Conservation (phyloP, 148 eudicot genomes). For the Rhododendron simsii region DNA sequence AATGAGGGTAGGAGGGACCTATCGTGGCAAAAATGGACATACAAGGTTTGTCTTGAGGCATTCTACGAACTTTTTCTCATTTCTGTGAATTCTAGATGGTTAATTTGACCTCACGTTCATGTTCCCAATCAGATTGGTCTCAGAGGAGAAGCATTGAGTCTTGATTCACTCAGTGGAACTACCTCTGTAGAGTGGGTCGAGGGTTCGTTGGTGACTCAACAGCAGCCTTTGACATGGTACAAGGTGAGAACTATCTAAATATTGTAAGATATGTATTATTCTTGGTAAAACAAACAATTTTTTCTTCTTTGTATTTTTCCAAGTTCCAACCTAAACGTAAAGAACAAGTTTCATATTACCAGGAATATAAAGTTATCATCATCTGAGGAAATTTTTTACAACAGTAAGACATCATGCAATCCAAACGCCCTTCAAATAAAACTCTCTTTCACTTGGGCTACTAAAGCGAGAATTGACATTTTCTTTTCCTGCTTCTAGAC, state of each 20-base stretch:
- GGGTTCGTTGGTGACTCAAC: constrained; percentile 31
- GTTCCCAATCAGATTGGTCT: constrained; percentile 65
- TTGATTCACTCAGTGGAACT: constrained; percentile 72
- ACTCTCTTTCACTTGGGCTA: neutral
- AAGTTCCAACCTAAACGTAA: neutral
- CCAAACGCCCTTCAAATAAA: neutral
- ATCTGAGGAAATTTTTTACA: neutral
- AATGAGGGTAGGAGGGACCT: constrained; percentile 48
- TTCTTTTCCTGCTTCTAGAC: constrained; percentile 31
- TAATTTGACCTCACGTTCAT: constrained; percentile 1
- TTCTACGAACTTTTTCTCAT: neutral
- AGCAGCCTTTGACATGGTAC: constrained; percentile 77
- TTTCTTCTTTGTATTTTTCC: neutral
- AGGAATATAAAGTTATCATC: neutral
- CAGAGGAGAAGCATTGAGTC: constrained; percentile 75
- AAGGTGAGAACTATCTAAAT: constrained; percentile 37
- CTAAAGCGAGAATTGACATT: neutral
- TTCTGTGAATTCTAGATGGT: neutral
- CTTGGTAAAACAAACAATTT: neutral
- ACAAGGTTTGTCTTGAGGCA: constrained; percentile 44
- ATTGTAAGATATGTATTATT: neutral
- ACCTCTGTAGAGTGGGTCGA: constrained; percentile 77
- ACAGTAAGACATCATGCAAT: neutral
- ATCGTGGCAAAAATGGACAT: constrained; percentile 60
- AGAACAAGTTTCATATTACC: neutral